Percentiles rank a stretch among this genome's conserved stretches.
Evolutionary conservation across 2,329 filamentous ascomycete species (phyloP).

Genomic region (Emergomyces orientalis): DNA sequence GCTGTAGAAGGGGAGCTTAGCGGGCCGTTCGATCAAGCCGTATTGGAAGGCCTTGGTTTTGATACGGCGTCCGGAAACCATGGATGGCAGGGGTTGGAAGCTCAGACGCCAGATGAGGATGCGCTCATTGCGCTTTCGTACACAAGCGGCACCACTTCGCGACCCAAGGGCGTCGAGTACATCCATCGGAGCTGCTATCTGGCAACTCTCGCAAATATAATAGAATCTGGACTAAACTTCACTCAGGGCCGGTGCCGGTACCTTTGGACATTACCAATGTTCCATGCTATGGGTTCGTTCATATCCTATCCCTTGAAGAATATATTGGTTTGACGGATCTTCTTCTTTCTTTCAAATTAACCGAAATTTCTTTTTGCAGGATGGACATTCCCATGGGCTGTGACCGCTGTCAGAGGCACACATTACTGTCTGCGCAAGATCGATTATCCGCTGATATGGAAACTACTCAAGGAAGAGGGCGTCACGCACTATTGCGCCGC

Average conservation of each 20-base stretch:
- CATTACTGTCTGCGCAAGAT: conserved; percentile 93
- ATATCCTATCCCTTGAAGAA: conserved; percentile 3
- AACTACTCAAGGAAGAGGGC: conserved; percentile 69
- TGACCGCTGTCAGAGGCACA: conserved; percentile 88
- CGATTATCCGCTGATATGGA: conserved; percentile 90
- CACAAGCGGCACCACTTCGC: conserved; percentile 84
- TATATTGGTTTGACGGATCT: conserved; percentile 52
- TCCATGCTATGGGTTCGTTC: conserved; percentile 49
- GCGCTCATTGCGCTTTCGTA: conserved; percentile 80
- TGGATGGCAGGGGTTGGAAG: conserved; percentile 69
- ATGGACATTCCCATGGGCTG: conserved; percentile 86
- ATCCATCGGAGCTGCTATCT: conserved; percentile 84
- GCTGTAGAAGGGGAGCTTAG: conserved; percentile 61
- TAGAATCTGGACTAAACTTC: conserved; percentile 77
- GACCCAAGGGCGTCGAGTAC: conserved; percentile 86
- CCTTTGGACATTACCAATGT: conserved; percentile 89
- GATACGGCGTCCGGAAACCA: conserved; percentile 56
- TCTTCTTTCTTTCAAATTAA: neutral
- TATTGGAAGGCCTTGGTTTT: conserved; percentile 67
- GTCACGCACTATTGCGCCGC: conserved; percentile 95
- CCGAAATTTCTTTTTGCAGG: conserved; percentile 24
- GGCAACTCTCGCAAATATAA: conserved; percentile 71
- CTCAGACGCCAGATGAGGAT: conserved; percentile 65
- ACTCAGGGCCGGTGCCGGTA: conserved; percentile 64
- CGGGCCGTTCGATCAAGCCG: conserved; percentile 73